These are phyloP conservation scores for Dianthus caryophyllus DNA, from an alignment of 148 eudicot species.

Conservation along the genomic window DNA sequence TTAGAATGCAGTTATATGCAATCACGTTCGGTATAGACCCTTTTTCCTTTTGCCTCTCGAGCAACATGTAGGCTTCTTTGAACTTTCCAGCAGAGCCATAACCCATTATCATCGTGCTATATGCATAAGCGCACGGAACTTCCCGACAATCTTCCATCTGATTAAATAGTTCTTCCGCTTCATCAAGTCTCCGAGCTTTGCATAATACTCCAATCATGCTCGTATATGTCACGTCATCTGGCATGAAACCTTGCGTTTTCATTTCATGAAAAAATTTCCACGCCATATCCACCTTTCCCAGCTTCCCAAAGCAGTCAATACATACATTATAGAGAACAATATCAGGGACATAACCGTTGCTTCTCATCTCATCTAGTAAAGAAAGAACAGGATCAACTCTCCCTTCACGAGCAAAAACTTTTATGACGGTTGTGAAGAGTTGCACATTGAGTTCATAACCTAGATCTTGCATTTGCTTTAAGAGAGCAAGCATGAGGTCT, in stretches of 20 bases:
- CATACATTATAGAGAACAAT: conserved; percentile 91
- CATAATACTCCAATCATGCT: conserved; percentile 92
- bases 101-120: conserved; percentile 97
- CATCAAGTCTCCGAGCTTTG: conserved; percentile 61
- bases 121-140: conserved; percentile 97
- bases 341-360: conserved; percentile 65
- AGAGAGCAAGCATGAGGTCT: conserved; percentile 69
- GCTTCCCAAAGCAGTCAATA: conserved; percentile 90
- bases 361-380: conserved; percentile 79
- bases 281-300: conserved; percentile 92
- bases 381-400: conserved; percentile 80
- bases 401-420: conserved; percentile 75
- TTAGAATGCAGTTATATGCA: conserved; percentile 79
- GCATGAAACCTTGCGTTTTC: conserved; percentile 60
- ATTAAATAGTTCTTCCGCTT: conserved; percentile 83
- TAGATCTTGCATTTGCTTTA: conserved; percentile 87
- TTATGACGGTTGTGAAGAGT: conserved; percentile 78
- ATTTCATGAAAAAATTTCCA: conserved; percentile 98
- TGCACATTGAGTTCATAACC: conserved; percentile 86
- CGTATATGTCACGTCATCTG: conserved; percentile 90
- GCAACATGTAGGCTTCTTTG: conserved; percentile 65
- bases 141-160: conserved; percentile 67
- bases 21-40: conserved; percentile 88
- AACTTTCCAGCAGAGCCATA: conserved; percentile 85
- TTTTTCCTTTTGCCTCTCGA: conserved; percentile 76